Base-by-base conservation (phyloP, 2,329 filamentous ascomycete species). In the Arthrinium puccinioides region DNA sequence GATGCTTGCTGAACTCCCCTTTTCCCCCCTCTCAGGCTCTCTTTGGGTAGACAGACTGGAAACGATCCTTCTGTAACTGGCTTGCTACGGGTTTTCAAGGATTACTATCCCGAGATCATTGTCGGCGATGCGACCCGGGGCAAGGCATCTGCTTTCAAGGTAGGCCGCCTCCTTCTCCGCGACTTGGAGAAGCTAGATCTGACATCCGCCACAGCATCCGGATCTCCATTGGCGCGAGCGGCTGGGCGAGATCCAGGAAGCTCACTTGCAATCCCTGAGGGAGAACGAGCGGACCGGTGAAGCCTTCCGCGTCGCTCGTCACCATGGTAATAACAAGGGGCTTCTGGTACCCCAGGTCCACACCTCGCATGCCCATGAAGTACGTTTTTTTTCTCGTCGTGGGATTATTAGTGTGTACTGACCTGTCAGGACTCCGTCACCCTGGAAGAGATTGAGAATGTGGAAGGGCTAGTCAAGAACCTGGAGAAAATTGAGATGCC, bases 101-200 rank as follows among this genome's bases (percentile, higher is more conserved):
- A 90, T 55, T 94, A 90, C 59, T 94, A 90, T 51, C 87, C 87
- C 0, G 87, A 94, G 55, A 86, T 94, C 38, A 86, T 94, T 41
- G 74, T 90, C 11, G 84, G 82, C 16, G 82, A 83, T 45, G 67
- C 75, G 4, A 73, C 77, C 21, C 67, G 69, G 37, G 76, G 76
- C 25, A 72, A 73, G 41, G 76, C 77, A 1, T 73, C 75, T 4
- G 68, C 76, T 1, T 82, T 82, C 56, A 79, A 76, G 57, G 73
- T 75, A 54, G 24, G 45, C 28, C 28, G 13, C n/a, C n/a, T n/a
- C n/a, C n/a, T n/a, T n/a, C n/a, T n/a, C n/a, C n/a, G n/a, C n/a
- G n/a, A n/a, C n/a, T n/a, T n/a, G n/a, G n/a, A n/a, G n/a, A n/a
- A n/a, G n/a, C n/a, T n/a, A n/a, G n/a, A n/a, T n/a, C n/a, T n/a